Evolutionary conservation across 2,329 filamentous ascomycete species (phyloP).

Genomic region (Hirsutella thompsonii): DNA sequence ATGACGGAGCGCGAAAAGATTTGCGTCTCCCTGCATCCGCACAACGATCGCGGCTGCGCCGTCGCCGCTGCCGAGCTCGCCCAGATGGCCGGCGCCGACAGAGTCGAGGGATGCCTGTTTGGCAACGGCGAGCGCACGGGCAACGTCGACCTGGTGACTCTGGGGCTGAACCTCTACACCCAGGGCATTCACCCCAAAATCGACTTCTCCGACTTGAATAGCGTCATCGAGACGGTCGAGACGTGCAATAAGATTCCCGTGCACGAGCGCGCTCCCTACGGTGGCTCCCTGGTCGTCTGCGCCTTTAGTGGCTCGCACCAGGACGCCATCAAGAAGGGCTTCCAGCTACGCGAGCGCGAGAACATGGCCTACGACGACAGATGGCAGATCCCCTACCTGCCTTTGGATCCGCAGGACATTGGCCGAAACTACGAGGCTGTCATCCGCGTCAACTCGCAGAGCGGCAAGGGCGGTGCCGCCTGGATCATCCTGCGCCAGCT

Average conservation of each 20-base stretch:
- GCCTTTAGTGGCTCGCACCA: conserved; percentile 90
- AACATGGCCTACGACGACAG: conserved; percentile 47
- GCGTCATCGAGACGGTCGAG: conserved; percentile 81
- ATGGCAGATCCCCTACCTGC: conserved; percentile 86
- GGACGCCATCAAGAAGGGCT: conserved; percentile 91
- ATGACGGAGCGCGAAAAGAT: conserved; percentile 79
- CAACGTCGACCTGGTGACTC: conserved; percentile 87
- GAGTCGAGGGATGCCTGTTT: conserved; percentile 83
- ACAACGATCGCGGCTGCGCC: conserved; percentile 88
- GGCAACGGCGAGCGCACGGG: conserved; percentile 93
- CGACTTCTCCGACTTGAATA: conserved; percentile 82
- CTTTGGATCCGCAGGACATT: conserved; percentile 85
- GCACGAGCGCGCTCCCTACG: conserved; percentile 81
- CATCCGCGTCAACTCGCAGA: conserved; percentile 95
- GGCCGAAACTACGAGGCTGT: conserved; percentile 96
- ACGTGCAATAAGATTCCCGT: conserved; percentile 90
- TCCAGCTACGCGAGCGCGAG: conserved; percentile 54
- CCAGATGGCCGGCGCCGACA: conserved; percentile 91
- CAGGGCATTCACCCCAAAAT: conserved; percentile 77
- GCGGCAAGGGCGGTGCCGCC: conserved; percentile 84
- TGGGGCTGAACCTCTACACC: conserved; percentile 88
- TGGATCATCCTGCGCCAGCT: conserved; percentile 88
- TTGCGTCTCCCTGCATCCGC: conserved; percentile 79
- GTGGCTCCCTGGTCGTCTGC: conserved; percentile 80
- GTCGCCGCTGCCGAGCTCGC: conserved; percentile 83